Conservation (phyloP, 2,329 filamentous ascomycete species). For the Acrodontium crateriforme region DNA sequence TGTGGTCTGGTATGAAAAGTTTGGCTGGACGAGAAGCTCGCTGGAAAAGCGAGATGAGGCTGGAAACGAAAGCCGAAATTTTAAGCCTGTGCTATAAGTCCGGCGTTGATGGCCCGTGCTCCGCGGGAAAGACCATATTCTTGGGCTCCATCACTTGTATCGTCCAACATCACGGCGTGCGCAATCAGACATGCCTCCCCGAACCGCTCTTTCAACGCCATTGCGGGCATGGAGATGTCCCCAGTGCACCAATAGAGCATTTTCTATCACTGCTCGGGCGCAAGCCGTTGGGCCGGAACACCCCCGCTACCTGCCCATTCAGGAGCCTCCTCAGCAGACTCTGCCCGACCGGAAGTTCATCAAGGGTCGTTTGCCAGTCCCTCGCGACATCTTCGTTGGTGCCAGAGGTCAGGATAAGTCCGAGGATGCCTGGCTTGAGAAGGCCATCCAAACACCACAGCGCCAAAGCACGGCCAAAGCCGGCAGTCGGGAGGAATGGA, state of each 20-base stretch:
- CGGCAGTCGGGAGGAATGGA: slow-evolving; percentile 47
- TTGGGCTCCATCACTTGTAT: no score
- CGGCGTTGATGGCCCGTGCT: no score
- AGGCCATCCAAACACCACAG: slow-evolving; percentile 10
- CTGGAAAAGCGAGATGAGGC: no score
- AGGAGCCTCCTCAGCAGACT: slow-evolving; percentile 60
- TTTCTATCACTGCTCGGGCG: slow-evolving; percentile 32
- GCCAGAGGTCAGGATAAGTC: slow-evolving; percentile 41
- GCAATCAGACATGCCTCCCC: slow-evolving; percentile 26
- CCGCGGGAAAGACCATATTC: no score
- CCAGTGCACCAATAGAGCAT: slow-evolving; percentile 24
- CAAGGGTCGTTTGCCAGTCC: slow-evolving; percentile 71
- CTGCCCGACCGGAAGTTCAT: slow-evolving; percentile 35
- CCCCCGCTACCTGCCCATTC: slow-evolving; percentile 73
- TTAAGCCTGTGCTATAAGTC: no score
- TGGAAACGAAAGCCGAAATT: no score
- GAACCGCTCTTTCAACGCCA: slow-evolving; percentile 20
- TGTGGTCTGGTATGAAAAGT: no score
- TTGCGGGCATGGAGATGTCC: slow-evolving; percentile 22
- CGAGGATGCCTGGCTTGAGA: slow-evolving; percentile 21
- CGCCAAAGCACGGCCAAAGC: slow-evolving; percentile 15
- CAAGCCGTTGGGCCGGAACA: slow-evolving; percentile 63
- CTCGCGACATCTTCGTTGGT: slow-evolving; percentile 59
- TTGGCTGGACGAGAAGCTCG: no score
- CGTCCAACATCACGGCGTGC: no score